Evolutionary conservation across 2,329 filamentous ascomycete genomes (phyloP), one percentile per base, ranked within the genome.

Genomic region (Venturia asperata): DNA sequence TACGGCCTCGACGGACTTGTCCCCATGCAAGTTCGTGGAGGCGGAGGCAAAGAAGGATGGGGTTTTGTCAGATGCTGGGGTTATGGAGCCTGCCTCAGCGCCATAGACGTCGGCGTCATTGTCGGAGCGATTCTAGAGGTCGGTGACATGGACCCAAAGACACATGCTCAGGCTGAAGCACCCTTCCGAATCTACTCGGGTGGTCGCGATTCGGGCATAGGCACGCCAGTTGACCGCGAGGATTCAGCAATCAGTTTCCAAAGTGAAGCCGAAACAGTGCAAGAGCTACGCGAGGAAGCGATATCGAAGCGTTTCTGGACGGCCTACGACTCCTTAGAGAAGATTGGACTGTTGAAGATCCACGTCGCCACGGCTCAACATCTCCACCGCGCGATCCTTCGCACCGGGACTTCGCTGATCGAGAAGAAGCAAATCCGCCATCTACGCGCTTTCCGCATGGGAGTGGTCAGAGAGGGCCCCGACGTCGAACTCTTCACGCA

Each of bases 21-120:
- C 0, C 93, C 93, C 0, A 85, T 88, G 5, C 84, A 87, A 13
- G 87, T 89, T 68, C 87, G 85, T 68, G 84, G 86, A 63, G 87
- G 82, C 21, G 87, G 88, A 27, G 85, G 86, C 60, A 93, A 93
- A 72, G 92, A 96, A 74, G 92, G 92, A 13, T 97, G 93, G 93
- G 93, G 94, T 0, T 99, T 97, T 73, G 93, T 97, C 21, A 85
- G 92, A 66, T 96, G 91, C 73, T 99, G 94, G 94, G 94, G 94
- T 13, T 99, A 92, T 92, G 89, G 92, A 74, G 93, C 92, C 0
- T 97, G 93, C 62, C 81, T 97, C 34, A 95, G 90, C 67, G 94
- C 94, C 6, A 90, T 93, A 61, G 94, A 99, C 74, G 91, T 97
- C 0, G 91, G 91, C n/a, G 90, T 96, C 19, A 87, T 97, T 39